A percentile compares a stretch with the other conserved stretches of the same genome.
Conservation (phyloP, 2,329 filamentous ascomycete genomes). For the Talaromyces verruculosus region DNA sequence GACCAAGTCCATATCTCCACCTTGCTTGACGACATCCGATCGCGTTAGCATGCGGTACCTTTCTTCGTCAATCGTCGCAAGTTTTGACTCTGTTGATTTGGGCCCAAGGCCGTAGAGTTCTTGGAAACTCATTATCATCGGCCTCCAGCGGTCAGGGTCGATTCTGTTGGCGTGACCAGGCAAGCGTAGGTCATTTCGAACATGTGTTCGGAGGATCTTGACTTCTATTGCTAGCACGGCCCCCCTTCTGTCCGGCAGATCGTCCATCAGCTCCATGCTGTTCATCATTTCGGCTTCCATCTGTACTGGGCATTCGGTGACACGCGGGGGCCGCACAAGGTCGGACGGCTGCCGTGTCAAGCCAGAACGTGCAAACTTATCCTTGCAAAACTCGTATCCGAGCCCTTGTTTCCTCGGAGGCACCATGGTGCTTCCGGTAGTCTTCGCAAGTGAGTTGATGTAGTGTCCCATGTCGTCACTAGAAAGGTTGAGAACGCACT, state of each 20-base stretch:
- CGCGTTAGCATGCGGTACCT: not conserved
- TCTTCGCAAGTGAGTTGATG: slow-evolving; percentile 43
- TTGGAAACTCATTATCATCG: slow-evolving; percentile 49
- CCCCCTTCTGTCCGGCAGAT: not conserved
- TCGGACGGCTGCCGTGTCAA: not conserved
- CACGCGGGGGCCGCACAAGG: slow-evolving; percentile 4
- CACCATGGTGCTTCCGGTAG: slow-evolving; percentile 37
- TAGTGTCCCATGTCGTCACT: slow-evolving; percentile 36
- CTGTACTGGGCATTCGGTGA: not conserved
- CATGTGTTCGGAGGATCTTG: not conserved
- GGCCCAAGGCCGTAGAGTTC: slow-evolving; percentile 41
- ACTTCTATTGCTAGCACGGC: not conserved
- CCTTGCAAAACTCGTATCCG: slow-evolving; percentile 2
- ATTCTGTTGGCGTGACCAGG: slow-evolving; percentile 37
- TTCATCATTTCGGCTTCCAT: not conserved
- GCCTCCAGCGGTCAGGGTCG: slow-evolving; percentile 47
- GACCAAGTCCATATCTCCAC: not conserved
- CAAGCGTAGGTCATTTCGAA: not conserved
- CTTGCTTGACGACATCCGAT: slow-evolving; percentile 3
- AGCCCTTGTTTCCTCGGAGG: not conserved
- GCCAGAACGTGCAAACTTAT: slow-evolving; percentile 5
- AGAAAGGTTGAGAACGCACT: slow-evolving; percentile 48
- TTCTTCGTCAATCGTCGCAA: not conserved
- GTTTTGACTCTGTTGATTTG: not conserved
- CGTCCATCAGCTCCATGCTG: not conserved